phyloP scores from a whole-genome alignment of 805 yeast genomes.

The Candida nemodendra region DNA sequence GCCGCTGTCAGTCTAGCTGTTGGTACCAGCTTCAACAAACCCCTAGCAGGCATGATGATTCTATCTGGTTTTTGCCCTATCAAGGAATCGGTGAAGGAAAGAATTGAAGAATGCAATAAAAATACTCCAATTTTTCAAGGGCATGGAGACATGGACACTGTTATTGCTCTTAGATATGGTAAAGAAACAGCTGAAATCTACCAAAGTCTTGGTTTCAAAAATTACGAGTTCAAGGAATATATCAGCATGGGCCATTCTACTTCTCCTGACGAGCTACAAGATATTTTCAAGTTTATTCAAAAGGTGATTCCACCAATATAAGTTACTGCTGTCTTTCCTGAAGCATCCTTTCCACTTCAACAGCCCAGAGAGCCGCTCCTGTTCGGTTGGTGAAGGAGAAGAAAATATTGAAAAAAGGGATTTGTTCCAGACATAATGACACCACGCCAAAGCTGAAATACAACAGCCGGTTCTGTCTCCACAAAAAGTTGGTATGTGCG shows the following conservation, averaged over 20 bases:
- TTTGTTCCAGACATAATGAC: constrained; percentile 48
- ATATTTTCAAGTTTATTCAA: constrained; percentile 47
- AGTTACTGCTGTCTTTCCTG: too few relatives aligned
- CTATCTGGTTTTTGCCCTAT: constrained; percentile 73
- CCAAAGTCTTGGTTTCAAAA: constrained; percentile 42
- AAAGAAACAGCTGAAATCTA: constrained; percentile 43
- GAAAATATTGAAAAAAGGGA: constrained; percentile 53
- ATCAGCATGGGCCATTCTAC: constrained; percentile 68
- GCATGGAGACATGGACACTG: constrained; percentile 79
- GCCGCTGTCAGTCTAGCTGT: constrained; percentile 74
- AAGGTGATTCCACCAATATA: constrained; percentile 24
- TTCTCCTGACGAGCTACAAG: constrained; percentile 61
- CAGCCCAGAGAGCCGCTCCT: constrained; percentile 69
- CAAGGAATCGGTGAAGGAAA: constrained; percentile 23
- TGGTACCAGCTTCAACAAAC: constrained; percentile 49
- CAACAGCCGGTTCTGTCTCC: constrained; percentile 30
- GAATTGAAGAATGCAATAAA: constrained; percentile 41
- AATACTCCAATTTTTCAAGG: constrained; percentile 82
- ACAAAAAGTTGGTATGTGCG: constrained; percentile 39
- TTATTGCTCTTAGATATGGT: constrained; percentile 47
- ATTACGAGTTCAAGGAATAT: constrained; percentile 54
- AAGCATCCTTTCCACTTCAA: constrained; percentile 32
- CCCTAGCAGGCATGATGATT: constrained; percentile 75
- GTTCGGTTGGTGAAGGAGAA: constrained; percentile 57
- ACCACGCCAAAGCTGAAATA: constrained; percentile 52